A percentile compares a stretch with the other conserved stretches of the same genome.
Evolutionary conservation across 176 grass and related monocot species (phyloP).

Genomic region (Oryza longistaminata): DNA sequence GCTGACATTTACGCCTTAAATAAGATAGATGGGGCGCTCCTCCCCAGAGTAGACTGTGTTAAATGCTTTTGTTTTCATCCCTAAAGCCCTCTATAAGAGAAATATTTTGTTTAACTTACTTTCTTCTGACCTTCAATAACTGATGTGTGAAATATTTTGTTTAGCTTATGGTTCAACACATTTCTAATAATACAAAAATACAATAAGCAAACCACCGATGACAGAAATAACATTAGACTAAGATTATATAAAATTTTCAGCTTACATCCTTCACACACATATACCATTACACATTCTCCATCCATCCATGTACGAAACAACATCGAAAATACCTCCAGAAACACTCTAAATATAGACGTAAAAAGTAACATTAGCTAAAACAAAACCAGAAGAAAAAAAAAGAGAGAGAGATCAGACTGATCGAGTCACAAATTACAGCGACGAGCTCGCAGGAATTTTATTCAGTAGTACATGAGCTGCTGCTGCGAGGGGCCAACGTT

Average conservation of each 20-base stretch:
- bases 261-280: slow-evolving; percentile 3
- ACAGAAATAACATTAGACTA: background rate
- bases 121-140: too few species aligned
- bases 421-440: background rate
- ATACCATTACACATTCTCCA: background rate
- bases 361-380: background rate
- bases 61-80: background rate
- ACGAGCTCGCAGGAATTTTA: slow-evolving; percentile 24
- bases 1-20: background rate
- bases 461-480: slow-evolving; percentile 80
- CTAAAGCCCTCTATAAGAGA: too few species aligned
- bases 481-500: slow-evolving; percentile 44
- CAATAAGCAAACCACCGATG: background rate
- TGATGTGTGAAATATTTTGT: too few species aligned
- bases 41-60: background rate
- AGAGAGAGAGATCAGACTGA: too few species aligned
- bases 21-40: background rate
- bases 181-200: too few species aligned
- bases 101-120: too few species aligned
- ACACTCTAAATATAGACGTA: background rate
- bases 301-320: background rate
- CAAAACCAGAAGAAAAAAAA: background rate
- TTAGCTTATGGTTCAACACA: too few species aligned
- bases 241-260: background rate
- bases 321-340: background rate